phyloP scores from a whole-genome alignment of 2,329 filamentous ascomycete genomes.

The Emmonsiellopsis sp. region DNA sequence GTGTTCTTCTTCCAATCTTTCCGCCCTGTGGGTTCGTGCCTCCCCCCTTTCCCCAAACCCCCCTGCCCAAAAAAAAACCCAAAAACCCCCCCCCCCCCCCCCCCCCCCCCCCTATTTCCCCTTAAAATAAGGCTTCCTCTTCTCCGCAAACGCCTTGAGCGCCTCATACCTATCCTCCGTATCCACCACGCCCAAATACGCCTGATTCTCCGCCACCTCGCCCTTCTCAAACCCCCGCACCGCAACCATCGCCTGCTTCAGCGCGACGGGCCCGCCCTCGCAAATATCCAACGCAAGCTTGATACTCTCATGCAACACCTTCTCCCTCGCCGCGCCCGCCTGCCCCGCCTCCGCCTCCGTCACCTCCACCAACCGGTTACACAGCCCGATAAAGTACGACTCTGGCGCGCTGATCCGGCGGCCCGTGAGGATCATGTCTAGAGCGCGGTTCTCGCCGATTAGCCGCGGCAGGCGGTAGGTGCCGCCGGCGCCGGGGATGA shows the following conservation, averaged over 20 bases:
- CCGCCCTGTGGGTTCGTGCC: too few species aligned
- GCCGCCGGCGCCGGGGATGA: slow-evolving; percentile 89
- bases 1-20: too few species aligned
- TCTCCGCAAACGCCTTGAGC: slow-evolving; percentile 71
- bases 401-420: slow-evolving; percentile 74
- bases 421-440: slow-evolving; percentile 84
- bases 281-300: slow-evolving; percentile 76
- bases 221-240: slow-evolving; percentile 56
- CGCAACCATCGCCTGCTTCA: slow-evolving; percentile 69
- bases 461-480: slow-evolving; percentile 77
- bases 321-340: slow-evolving; percentile 51
- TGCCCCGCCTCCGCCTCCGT: slow-evolving; percentile 44
- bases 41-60: too few species aligned
- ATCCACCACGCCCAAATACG: slow-evolving; percentile 72
- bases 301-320: slow-evolving; percentile 66
- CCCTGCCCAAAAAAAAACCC: too few species aligned
- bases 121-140: slow-evolving; percentile 60
- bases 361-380: slow-evolving; percentile 81
- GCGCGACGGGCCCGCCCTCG: slow-evolving; percentile 76
- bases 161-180: slow-evolving; percentile 87
- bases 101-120: too few species aligned
- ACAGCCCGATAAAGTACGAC: slow-evolving; percentile 84
- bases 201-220: slow-evolving; percentile 73
- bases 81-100: too few species aligned
- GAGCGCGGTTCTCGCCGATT: slow-evolving; percentile 70